Evolutionary conservation across 1,284 basidiomycete species (phyloP).

Genomic region (Kwoniella shivajii): DNA sequence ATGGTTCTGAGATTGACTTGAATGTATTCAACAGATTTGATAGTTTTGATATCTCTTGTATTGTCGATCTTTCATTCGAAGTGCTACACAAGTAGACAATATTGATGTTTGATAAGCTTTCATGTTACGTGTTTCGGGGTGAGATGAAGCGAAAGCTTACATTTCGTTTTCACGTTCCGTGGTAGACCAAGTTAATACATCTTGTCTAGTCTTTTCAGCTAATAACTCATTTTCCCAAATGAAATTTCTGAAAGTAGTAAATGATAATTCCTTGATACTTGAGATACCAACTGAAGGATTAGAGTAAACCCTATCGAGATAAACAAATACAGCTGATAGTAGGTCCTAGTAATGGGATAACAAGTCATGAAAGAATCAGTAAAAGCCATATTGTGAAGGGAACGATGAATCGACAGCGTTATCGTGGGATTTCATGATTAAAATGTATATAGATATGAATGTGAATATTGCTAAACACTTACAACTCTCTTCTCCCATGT

Average conservation of each 20-base stretch:
- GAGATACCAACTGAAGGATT: constrained; percentile 31
- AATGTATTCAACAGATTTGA: constrained; percentile 26
- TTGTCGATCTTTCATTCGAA: constrained; percentile 16
- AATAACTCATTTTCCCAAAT: constrained; percentile 62
- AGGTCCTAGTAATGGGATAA: constrained; percentile 31
- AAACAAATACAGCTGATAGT: constrained; percentile 47
- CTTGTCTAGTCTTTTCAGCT: constrained; percentile 57
- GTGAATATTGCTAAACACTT: constrained; percentile 11
- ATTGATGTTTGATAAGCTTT: not conserved
- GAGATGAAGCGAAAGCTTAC: constrained; percentile 19
- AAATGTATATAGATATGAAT: not conserved
- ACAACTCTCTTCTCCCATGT: constrained; percentile 33
- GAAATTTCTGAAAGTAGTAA: constrained; percentile 57
- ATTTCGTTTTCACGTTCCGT: constrained; percentile 62
- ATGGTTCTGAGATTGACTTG: constrained; percentile 29
- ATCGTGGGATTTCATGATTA: no score
- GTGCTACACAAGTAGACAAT: constrained; percentile 10
- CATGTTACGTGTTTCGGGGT: constrained; percentile 36
- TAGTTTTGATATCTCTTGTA: constrained; percentile 23
- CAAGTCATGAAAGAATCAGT: no score
- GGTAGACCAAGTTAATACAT: constrained; percentile 62
- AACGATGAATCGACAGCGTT: no score
- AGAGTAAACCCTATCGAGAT: constrained; percentile 49
- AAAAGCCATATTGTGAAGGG: no score
- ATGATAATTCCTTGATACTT: constrained; percentile 57